Conservation (phyloP, 2,329 filamentous ascomycete species). For the Fusarium nanum region DNA sequence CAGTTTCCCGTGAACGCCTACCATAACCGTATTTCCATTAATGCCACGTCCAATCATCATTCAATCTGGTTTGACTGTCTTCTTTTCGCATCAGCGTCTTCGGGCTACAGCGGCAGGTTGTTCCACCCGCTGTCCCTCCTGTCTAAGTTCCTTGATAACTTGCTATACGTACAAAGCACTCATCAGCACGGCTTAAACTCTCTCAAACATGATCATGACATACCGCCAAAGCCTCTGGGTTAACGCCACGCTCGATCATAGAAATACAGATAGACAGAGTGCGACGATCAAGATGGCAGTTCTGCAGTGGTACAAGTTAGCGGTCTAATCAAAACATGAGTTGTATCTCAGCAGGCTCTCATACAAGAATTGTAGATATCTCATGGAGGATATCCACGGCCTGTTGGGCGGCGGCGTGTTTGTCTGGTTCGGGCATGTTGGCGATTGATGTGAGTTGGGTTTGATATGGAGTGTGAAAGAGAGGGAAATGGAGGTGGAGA, state of each 20-base stretch:
- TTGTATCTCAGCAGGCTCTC: slow-evolving; percentile 44
- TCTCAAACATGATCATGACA: slow-evolving; percentile 47
- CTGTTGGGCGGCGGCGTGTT: slow-evolving; percentile 81
- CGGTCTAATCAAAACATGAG: background rate
- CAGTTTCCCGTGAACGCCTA: slow-evolving; percentile 28
- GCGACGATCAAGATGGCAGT: slow-evolving; percentile 90
- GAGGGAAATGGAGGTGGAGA: slow-evolving; percentile 35
- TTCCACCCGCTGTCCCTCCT: slow-evolving; percentile 64
- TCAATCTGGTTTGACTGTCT: background rate
- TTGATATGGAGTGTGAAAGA: slow-evolving; percentile 17
- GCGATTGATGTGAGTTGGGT: slow-evolving; percentile 3
- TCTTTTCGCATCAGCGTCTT: slow-evolving; percentile 34
- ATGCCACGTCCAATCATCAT: background rate
- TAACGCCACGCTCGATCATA: slow-evolving; percentile 96
- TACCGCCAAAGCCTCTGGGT: slow-evolving; percentile 94
- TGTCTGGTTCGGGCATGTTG: slow-evolving; percentile 66
- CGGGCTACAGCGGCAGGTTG: slow-evolving; percentile 52
- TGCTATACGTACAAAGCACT: slow-evolving; percentile 53
- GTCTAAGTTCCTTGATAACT: slow-evolving; percentile 70
- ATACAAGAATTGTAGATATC: slow-evolving; percentile 88
- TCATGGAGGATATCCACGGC: slow-evolving; percentile 86
- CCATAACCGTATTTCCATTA: slow-evolving; percentile 1
- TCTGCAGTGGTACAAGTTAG: slow-evolving; percentile 64
- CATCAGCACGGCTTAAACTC: background rate
- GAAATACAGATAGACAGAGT: slow-evolving; percentile 95